Evolutionary conservation across 75 land plant genomes (phyloP).

Genomic region (Ceratopteris richardii): DNA sequence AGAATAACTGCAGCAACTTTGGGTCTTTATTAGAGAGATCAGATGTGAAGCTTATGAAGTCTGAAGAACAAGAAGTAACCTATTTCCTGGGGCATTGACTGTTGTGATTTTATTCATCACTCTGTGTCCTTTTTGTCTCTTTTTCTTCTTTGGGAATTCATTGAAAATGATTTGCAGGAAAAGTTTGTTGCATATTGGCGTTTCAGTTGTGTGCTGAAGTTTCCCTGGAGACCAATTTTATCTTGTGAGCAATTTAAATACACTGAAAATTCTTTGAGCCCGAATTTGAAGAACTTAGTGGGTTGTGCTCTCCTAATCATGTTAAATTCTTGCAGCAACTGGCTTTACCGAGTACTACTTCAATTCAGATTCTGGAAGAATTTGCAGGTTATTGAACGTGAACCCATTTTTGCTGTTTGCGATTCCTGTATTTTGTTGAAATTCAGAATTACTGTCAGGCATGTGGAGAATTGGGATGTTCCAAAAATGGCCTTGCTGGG

Average conservation of each 20-base stretch:
- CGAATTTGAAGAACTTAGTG: no score
- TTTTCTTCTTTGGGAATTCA: no score
- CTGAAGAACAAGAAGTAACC: constrained; percentile 88
- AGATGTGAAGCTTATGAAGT: constrained; percentile 77
- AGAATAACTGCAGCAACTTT: constrained; percentile 85
- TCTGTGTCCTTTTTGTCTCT: no score
- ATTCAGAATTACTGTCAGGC: constrained; percentile 33
- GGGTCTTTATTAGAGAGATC: constrained; percentile 73
- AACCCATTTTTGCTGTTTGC: neutral
- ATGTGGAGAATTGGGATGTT: constrained; percentile 94
- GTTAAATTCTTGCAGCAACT: constrained; percentile 49
- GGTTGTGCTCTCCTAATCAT: no score
- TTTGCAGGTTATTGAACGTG: constrained; percentile 54
- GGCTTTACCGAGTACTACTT: constrained; percentile 94
- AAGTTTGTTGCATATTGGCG: constrained; percentile 78
- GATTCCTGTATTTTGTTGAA: neutral
- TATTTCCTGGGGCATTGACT: no score
- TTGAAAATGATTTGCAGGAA: constrained; percentile 38
- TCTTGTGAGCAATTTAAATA: constrained; percentile 55
- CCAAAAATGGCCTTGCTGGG: constrained; percentile 82
- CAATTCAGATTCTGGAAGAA: constrained; percentile 64
- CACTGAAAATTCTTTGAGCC: no score
- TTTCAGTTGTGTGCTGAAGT: constrained; percentile 75
- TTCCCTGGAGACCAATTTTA: constrained; percentile 95
- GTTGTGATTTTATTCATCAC: no score